Conservation (phyloP, 257 asterid species). For the Haberlea rhodopensis region DNA sequence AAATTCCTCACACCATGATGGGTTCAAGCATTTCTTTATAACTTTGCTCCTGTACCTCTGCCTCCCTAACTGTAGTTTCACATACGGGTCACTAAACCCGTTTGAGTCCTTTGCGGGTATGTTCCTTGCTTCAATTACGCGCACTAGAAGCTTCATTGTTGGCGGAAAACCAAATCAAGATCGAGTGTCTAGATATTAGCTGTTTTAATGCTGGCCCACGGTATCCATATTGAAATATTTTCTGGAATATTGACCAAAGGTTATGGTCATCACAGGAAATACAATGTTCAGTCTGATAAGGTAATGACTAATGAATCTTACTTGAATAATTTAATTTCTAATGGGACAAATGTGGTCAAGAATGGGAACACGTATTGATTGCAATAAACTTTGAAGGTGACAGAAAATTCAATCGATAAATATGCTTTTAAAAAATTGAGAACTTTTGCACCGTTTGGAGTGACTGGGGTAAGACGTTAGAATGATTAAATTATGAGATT, state of each 20-base stretch:
- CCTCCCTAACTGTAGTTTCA: constrained; percentile 79
- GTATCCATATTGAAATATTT: too few relatives aligned
- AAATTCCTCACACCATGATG: constrained; percentile 96
- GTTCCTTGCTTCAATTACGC: constrained; percentile 81
- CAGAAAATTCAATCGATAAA: background rate
- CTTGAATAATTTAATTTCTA: constrained; percentile 16
- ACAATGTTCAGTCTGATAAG: background rate
- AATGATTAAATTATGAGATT: too few relatives aligned
- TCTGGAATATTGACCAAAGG: too few relatives aligned
- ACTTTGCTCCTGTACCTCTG: constrained; percentile 77
- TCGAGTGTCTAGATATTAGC: background rate
- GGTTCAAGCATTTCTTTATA: constrained; percentile 78
- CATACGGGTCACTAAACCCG: constrained; percentile 95
- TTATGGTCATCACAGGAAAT: background rate
- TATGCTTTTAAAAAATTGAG: background rate
- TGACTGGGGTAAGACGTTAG: too few relatives aligned
- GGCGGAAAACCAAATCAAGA: background rate
- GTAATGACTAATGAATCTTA: constrained; percentile 9
- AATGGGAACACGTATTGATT: constrained; percentile 23
- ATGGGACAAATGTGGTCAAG: constrained; percentile 11
- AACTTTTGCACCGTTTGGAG: too few relatives aligned
- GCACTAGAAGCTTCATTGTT: constrained; percentile 79
- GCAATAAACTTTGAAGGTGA: constrained; percentile 16
- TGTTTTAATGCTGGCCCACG: too few relatives aligned
- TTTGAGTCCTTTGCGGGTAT: constrained; percentile 84